Evolutionary conservation across 805 yeast species (phyloP), one percentile per base, ranked within the genome.

Genomic region (Nadsonia fulvescens): DNA sequence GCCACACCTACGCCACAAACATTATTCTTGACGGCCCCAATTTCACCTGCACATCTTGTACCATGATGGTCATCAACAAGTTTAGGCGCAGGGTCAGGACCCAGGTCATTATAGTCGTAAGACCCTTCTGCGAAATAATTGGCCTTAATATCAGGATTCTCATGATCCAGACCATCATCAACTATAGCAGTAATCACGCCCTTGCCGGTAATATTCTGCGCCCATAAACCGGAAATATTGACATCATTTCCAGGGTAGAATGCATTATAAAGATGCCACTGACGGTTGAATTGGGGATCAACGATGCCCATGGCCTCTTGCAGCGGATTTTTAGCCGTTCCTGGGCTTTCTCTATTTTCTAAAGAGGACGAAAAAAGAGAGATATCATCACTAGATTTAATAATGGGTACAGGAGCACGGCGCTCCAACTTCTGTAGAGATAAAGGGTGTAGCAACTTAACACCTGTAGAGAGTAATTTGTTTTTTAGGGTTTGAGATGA

Each of bases 1-100:
- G 95, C 96, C n/a, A 83, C 92, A 23, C 98, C 98, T 5, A 89
- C 62, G n/a, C 98, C 98, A 52, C 98, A 89, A 12, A 60, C 72
- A 15, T 68, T 75, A 47, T 89, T 86, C 28, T 57, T 56, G 27
- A 68, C 82, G 3, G 73, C 89, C 0, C 94, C 95, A 31, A 89
- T 76, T 49, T 89, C 98, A 19, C 94, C 96, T 2, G 98, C 96
- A 55, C 98, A 89, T 37, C 98, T 58, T 0, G 98, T 89, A 5
- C 98, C 98, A 47, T 89, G 98, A 39, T 71, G 70, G 47, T 89
- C 98, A 46, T 77, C 92, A 6, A 39, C 49, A 15, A 86, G 58
- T 30, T 71, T 56, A 7, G 98, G 98, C 39, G 65, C 68, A 2
- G 98, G 98, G 24, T 70, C 53, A 12, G 66, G 60, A 0, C 60